A percentile compares a stretch with the other conserved stretches of the same genome.
phyloP scores from a whole-genome alignment of 106 monocot genomes.

The Alisma plantagoaquatica region DNA sequence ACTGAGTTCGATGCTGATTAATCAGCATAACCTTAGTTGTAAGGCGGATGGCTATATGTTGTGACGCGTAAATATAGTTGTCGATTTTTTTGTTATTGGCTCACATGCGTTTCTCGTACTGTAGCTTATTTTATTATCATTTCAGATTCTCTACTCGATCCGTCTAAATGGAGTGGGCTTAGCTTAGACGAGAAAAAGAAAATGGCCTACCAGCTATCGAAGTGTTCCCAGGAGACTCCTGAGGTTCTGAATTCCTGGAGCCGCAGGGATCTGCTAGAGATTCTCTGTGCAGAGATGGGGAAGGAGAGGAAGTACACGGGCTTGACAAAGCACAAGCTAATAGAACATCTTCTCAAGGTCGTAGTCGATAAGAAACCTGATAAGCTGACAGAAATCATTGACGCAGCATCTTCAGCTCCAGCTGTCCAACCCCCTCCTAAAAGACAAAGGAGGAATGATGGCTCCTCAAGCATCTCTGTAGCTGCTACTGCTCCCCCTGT shows the following conservation, averaged over 20 bases:
- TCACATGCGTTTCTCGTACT: too few relatives aligned
- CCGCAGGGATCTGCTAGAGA: conserved; percentile 72
- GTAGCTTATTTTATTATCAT: too few relatives aligned
- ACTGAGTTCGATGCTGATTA: too few relatives aligned
- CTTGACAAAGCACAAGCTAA: conserved; percentile 65
- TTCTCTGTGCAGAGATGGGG: conserved; percentile 82
- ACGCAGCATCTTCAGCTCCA: conserved; percentile 3
- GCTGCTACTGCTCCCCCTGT: conserved; percentile 2
- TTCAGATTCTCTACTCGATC: conserved; percentile 49
- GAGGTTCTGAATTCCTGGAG: conserved; percentile 78
- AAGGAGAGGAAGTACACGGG: conserved; percentile 90
- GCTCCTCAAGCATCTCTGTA: conserved; percentile 46
- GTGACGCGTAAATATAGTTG: too few relatives aligned
- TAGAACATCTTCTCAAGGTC: conserved; percentile 62
- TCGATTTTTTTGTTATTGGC: too few relatives aligned
- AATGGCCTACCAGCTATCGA: conserved; percentile 49
- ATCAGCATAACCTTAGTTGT: too few relatives aligned
- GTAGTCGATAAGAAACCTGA: conserved; percentile 44
- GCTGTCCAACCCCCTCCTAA: conserved; percentile 40
- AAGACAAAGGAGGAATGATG: conserved; percentile 63
- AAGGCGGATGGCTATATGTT: too few relatives aligned
- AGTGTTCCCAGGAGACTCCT: conserved; percentile 45
- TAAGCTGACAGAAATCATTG: conserved; percentile 21
- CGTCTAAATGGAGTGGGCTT: conserved; percentile 50
- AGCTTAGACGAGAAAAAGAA: conserved; percentile 59